A percentile compares a stretch with the other conserved stretches of the same genome.
Evolutionary conservation across 305 asterid species (phyloP).

Genomic region (Stenogyne calaminthoides): DNA sequence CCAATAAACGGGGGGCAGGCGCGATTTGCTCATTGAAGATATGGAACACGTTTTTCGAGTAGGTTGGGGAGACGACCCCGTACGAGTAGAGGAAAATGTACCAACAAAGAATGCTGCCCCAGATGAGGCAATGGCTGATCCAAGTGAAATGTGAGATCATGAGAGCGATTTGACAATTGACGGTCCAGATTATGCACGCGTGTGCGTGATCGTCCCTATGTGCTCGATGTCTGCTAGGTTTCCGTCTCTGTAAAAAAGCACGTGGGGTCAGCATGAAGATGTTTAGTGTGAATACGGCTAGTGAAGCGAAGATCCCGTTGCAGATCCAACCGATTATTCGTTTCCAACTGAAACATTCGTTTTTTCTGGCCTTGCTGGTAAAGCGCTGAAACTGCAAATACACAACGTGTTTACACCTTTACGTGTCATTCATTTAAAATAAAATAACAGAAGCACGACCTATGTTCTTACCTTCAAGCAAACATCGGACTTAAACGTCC

Average conservation of each 20-base stretch:
- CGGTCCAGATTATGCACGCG: conserved; percentile 83
- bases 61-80: conserved; percentile 43
- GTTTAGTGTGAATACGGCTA: conserved; percentile 54
- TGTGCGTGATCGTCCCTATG: conserved; percentile 65
- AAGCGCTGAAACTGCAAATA: conserved; percentile 57
- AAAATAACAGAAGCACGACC: not conserved
- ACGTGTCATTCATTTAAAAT: not conserved
- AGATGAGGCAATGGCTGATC: conserved; percentile 67
- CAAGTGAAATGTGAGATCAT: conserved; percentile 78
- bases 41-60: conserved; percentile 39
- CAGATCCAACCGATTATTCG: conserved; percentile 74
- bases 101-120: conserved; percentile 81
- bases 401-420: not conserved
- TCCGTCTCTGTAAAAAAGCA: conserved; percentile 53
- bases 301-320: conserved; percentile 59
- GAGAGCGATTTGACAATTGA: conserved; percentile 80
- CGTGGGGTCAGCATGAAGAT: conserved; percentile 41
- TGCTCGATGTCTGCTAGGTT: conserved; percentile 58
- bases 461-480: conserved; percentile 58
- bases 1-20: conserved; percentile 61
- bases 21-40: conserved; percentile 55
- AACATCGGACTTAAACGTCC: conserved; percentile 75
- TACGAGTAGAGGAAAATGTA: conserved; percentile 67
- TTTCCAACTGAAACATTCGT: conserved; percentile 65
- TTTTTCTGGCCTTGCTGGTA: conserved; percentile 76